Evolutionary conservation across 2,329 filamentous ascomycete species (phyloP).

Genomic region (Colletotrichum scovillei): DNA sequence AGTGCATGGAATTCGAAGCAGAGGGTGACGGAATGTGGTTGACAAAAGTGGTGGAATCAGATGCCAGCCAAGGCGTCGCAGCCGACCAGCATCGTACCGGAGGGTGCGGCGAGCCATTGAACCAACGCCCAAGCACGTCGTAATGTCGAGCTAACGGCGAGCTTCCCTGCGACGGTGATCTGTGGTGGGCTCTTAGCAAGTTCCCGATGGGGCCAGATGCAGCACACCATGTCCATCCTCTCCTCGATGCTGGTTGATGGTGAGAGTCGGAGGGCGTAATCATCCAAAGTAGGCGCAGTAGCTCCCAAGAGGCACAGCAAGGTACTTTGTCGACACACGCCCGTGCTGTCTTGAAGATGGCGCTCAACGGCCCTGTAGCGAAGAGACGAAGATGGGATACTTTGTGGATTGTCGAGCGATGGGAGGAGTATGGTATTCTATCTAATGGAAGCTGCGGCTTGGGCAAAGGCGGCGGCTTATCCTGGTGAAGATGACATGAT

Average conservation of each 20-base stretch:
- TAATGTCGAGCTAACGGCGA: constrained; percentile 25
- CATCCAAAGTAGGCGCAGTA: not conserved
- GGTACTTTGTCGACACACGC: constrained; percentile 23
- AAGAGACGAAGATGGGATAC: not conserved
- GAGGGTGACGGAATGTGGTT: constrained; percentile 30
- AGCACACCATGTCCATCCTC: constrained; percentile 9
- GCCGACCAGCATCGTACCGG: constrained; percentile 13
- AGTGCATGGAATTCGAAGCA: constrained; percentile 14
- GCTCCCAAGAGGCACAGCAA: constrained; percentile 21
- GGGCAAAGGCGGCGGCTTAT: not conserved
- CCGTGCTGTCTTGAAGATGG: constrained; percentile 2
- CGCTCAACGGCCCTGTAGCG: not conserved
- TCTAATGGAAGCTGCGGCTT: not conserved
- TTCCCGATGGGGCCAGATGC: constrained; percentile 34
- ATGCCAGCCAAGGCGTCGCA: constrained; percentile 29
- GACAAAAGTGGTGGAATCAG: constrained; percentile 22
- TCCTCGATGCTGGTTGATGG: constrained; percentile 21
- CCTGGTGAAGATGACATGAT: not conserved
- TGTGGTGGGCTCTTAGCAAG: constrained; percentile 22
- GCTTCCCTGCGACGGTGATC: constrained; percentile 29
- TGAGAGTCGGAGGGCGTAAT: constrained; percentile 17
- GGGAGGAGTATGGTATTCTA: not conserved
- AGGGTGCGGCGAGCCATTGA: constrained; percentile 23
- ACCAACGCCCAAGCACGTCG: constrained; percentile 1
- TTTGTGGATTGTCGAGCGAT: constrained; percentile 13